These are phyloP conservation scores for Turnera subulata DNA, from an alignment of 345 rosid genomes.

Conservation along the genomic window DNA sequence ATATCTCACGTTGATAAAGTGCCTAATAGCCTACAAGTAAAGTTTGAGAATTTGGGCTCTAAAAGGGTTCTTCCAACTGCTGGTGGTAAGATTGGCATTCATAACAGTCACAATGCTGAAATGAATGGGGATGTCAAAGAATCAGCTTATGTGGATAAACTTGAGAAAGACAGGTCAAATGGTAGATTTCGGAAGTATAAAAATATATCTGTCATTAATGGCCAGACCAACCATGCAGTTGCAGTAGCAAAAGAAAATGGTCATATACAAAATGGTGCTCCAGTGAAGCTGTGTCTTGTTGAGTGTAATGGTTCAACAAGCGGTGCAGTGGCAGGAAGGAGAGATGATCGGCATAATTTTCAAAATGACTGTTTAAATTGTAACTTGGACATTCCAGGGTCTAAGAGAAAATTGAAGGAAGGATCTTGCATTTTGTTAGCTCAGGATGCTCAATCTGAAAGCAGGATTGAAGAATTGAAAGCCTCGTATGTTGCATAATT, in stretches of 20 bases:
- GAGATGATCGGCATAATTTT: slow-evolving; percentile 25
- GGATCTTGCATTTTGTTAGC: slow-evolving; percentile 54
- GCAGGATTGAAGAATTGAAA: slow-evolving; percentile 60
- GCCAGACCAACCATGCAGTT: slow-evolving; percentile 15
- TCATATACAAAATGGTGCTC: slow-evolving; percentile 14
- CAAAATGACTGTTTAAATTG: slow-evolving; percentile 30
- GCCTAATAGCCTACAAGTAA: slow-evolving; percentile 44
- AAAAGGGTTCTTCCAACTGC: slow-evolving; percentile 39
- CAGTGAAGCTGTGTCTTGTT: slow-evolving; percentile 28
- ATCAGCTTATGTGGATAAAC: slow-evolving; percentile 27
- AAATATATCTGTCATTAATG: slow-evolving; percentile 33
- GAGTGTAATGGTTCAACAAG: slow-evolving; percentile 33
- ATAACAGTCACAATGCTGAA: slow-evolving; percentile 38
- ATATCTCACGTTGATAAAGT: slow-evolving; percentile 52
- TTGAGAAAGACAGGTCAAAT: slow-evolving; percentile 36
- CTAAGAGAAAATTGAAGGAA: slow-evolving; percentile 43
- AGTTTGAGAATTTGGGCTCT: slow-evolving; percentile 52
- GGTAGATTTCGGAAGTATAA: slow-evolving; percentile 33
- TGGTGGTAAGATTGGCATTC: slow-evolving; percentile 45
- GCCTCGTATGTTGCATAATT: slow-evolving; percentile 49
- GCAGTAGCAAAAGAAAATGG: slow-evolving; percentile 34
- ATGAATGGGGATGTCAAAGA: slow-evolving; percentile 33
- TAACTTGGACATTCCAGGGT: slow-evolving; percentile 26
- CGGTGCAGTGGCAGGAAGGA: slow-evolving; percentile 16
- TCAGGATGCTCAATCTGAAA: slow-evolving; percentile 52